Percentiles rank a stretch among this genome's conserved stretches.
These are phyloP conservation scores for Yamadazyma takamatsuzukensis DNA, from an alignment of 805 yeast species.

Conservation along the genomic window DNA sequence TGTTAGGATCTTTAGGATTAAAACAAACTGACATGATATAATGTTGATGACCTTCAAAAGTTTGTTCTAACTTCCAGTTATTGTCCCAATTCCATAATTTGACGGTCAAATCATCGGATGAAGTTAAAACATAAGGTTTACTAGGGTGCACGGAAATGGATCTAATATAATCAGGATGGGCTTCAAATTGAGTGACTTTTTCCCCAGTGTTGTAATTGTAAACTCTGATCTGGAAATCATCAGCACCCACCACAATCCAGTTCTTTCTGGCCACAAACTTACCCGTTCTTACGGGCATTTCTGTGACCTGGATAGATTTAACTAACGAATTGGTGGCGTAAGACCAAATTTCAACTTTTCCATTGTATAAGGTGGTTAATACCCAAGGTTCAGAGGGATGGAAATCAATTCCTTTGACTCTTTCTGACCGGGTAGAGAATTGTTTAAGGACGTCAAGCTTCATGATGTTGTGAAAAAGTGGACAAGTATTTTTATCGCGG, in stretches of 20 bases:
- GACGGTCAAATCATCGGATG: slow-evolving; percentile 87
- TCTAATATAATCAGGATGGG: slow-evolving; percentile 96
- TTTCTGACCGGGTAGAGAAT: slow-evolving; percentile 87
- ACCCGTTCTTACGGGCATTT: slow-evolving; percentile 94
- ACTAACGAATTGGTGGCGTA: slow-evolving; percentile 82
- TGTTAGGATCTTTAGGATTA: slow-evolving; percentile 96
- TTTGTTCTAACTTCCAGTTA: slow-evolving; percentile 85
- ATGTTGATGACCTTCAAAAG: slow-evolving; percentile 93
- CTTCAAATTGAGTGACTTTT: slow-evolving; percentile 91
- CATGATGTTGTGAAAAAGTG: too few species aligned
- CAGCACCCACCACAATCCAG: slow-evolving; percentile 96
- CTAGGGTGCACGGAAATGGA: slow-evolving; percentile 92
- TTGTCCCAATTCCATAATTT: slow-evolving; percentile 98
- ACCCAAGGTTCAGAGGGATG: slow-evolving; percentile 99
- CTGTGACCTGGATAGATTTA: slow-evolving; percentile 90
- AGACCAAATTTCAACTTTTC: slow-evolving; percentile 90
- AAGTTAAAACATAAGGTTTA: slow-evolving; percentile 82
- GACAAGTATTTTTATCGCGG: too few species aligned
- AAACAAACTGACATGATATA: slow-evolving; percentile 92
- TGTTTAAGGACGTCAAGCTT: slow-evolving; percentile 59
- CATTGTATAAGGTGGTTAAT: slow-evolving; percentile 84
- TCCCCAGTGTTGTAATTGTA: slow-evolving; percentile 95
- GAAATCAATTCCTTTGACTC: slow-evolving; percentile 97
- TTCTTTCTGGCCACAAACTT: slow-evolving; percentile 92
- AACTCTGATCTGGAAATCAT: slow-evolving; percentile 91